These are phyloP conservation scores for Typha latifolia DNA, from an alignment of 176 grass and related monocot genomes.

Conservation along the genomic window DNA sequence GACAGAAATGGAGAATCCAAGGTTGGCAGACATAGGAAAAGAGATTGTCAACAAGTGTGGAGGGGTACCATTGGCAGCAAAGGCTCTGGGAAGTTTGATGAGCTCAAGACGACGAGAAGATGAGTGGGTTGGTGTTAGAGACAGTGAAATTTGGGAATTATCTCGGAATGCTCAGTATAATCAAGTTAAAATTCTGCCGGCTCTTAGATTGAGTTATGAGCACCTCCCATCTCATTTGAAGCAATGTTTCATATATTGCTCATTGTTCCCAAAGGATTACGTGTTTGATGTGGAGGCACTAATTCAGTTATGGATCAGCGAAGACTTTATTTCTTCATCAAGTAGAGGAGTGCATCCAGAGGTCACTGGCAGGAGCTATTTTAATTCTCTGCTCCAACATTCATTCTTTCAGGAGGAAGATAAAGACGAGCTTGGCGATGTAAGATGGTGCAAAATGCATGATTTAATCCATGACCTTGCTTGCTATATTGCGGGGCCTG, in stretches of 20 bases:
- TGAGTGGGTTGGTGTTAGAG: neutral
- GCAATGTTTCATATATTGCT: constrained; percentile 22
- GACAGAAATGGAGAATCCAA: neutral
- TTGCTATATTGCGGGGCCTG: no score
- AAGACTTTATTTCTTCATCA: constrained; percentile 15
- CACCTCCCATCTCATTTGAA: constrained; percentile 18
- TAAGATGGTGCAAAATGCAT: constrained; percentile 7
- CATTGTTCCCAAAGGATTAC: constrained; percentile 23
- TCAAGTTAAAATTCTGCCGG: neutral
- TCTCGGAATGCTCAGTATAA: no score
- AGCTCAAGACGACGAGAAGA: neutral
- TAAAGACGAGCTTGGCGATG: neutral
- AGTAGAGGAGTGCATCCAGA: neutral
- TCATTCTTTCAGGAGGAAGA: constrained; percentile 22
- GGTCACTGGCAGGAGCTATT: constrained; percentile 7
- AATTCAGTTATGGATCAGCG: constrained; percentile 26
- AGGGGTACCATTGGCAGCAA: constrained; percentile 19
- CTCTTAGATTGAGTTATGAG: constrained; percentile 23
- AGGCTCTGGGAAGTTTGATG: constrained; percentile 3
- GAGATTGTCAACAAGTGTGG: constrained; percentile 12
- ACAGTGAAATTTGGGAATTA: constrained; percentile 12
- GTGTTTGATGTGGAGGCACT: constrained; percentile 8
- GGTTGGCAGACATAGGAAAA: constrained; percentile 10
- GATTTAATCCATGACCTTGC: constrained; percentile 28
- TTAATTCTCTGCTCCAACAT: constrained; percentile 2